A percentile compares a stretch with the other conserved stretches of the same genome.
Evolutionary conservation across 345 rosid genomes (phyloP).

Genomic region (Cardamine resedifolia): DNA sequence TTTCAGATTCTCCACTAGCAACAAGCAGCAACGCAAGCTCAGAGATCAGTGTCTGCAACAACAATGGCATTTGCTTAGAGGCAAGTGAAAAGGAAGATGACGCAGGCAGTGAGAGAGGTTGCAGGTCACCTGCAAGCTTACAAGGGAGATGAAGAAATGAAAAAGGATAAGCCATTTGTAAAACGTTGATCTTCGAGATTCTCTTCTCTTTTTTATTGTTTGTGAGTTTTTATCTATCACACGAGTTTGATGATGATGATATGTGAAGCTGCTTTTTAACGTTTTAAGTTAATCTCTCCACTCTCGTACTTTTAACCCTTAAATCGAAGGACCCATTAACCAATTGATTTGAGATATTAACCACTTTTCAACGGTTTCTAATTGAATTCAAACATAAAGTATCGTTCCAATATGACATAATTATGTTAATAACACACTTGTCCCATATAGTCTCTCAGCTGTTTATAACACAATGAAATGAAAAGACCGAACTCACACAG

Average conservation of each 20-base stretch:
- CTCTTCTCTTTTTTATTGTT: constrained; percentile 23
- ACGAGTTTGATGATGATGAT: constrained; percentile 38
- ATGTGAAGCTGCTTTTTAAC: constrained; percentile 37
- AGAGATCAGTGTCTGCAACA: constrained; percentile 81
- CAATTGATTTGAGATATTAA: constrained; percentile 5
- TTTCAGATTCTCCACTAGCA: constrained; percentile 89
- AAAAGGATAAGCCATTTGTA: constrained; percentile 1
- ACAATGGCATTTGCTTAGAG: constrained; percentile 63
- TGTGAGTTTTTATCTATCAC: constrained; percentile 27
- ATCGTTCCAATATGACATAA: constrained; percentile 4
- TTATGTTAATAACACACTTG: constrained; percentile 27
- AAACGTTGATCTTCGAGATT: constrained; percentile 27
- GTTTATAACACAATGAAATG: constrained; percentile 28
- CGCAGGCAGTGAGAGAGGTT: constrained; percentile 60
- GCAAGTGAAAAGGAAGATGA: constrained; percentile 66
- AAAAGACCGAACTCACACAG: constrained; percentile 10
- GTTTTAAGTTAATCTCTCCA: constrained; percentile 30
- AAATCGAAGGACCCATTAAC: background rate
- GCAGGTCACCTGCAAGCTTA: constrained; percentile 59
- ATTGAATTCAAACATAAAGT: constrained; percentile 6
- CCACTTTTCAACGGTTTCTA: background rate
- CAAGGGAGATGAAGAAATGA: constrained; percentile 57
- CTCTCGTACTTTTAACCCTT: constrained; percentile 17
- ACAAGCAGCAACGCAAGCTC: constrained; percentile 98
- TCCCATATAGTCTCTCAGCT: constrained; percentile 8